A percentile compares a stretch with the other conserved stretches of the same genome.
phyloP scores from a whole-genome alignment of 495 filamentous ascomycete species.

The Xylaria longipes region DNA sequence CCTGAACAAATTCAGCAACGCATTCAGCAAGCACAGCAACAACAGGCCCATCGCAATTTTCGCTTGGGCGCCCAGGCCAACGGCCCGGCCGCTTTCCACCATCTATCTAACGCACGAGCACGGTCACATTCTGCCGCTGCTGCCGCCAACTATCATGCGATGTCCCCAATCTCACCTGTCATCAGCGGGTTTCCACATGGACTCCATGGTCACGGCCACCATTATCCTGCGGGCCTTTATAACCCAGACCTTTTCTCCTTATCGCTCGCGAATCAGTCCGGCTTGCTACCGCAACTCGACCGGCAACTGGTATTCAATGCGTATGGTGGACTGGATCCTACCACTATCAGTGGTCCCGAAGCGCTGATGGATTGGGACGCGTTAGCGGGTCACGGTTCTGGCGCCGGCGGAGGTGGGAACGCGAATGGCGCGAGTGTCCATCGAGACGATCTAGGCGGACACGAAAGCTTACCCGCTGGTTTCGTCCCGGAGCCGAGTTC shows the following conservation, averaged over 20 bases:
- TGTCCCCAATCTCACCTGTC: constrained; percentile 55
- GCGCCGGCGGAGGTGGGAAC: constrained; percentile 67
- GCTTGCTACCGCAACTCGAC: constrained; percentile 68
- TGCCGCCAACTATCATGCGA: constrained; percentile 49
- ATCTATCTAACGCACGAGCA: constrained; percentile 45
- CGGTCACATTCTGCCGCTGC: constrained; percentile 43
- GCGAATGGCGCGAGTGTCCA: constrained; percentile 62
- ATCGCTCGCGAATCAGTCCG: constrained; percentile 49
- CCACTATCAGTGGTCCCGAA: constrained; percentile 40
- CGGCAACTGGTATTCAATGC: constrained; percentile 80
- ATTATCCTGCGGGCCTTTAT: constrained; percentile 50
- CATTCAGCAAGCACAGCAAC: constrained; percentile 44
- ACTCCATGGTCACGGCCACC: constrained; percentile 41
- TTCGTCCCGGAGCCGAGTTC: constrained; percentile 61
- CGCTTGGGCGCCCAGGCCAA: constrained; percentile 46
- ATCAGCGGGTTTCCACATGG: constrained; percentile 42
- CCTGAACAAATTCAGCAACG: constrained; percentile 43
- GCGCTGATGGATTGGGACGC: constrained; percentile 43
- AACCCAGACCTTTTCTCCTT: constrained; percentile 52
- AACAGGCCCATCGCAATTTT: constrained; percentile 50
- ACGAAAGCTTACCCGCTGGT: constrained; percentile 35
- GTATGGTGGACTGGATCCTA: constrained; percentile 68
- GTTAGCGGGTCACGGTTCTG: constrained; percentile 33
- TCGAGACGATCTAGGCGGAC: constrained; percentile 28
- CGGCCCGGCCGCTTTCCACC: constrained; percentile 47